Evolutionary conservation across 768 basidiomycete species (phyloP).

Genomic region (Amanita brunnescens): DNA sequence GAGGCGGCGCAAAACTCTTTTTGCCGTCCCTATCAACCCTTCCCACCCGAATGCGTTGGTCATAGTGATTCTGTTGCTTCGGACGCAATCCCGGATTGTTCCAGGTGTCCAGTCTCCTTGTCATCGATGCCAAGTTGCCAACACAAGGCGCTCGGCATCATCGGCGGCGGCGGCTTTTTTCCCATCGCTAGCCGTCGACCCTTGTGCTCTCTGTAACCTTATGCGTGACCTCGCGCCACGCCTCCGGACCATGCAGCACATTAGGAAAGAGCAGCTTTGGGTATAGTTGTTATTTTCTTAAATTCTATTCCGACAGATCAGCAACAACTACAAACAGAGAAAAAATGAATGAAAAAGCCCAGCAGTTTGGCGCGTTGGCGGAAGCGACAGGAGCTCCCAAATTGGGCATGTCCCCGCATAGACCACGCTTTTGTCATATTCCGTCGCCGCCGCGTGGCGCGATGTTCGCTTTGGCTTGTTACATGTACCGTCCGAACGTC

Average conservation of each 20-base stretch:
- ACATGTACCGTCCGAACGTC: constrained; percentile 1
- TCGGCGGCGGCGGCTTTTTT: background rate
- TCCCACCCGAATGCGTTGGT: background rate
- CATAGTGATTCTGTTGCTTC: background rate
- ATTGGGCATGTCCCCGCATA: background rate
- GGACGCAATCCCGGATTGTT: background rate
- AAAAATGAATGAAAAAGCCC: background rate
- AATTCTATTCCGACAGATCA: constrained; percentile 2
- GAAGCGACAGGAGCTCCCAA: background rate
- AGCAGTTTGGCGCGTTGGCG: background rate
- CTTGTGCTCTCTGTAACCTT: background rate
- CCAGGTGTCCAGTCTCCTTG: background rate
- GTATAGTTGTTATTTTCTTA: background rate
- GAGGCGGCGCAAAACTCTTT: background rate
- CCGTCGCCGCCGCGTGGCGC: constrained; percentile 3
- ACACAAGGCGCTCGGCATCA: background rate
- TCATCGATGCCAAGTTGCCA: background rate
- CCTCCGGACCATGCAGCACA: background rate
- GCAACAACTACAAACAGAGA: background rate
- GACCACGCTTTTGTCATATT: background rate
- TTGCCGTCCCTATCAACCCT: background rate
- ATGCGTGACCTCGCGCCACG: background rate
- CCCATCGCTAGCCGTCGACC: background rate
- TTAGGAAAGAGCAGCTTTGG: background rate
- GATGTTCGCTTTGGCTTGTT: background rate